Conservation (phyloP, 805 yeast genomes). For the Pichia eremophila region DNA sequence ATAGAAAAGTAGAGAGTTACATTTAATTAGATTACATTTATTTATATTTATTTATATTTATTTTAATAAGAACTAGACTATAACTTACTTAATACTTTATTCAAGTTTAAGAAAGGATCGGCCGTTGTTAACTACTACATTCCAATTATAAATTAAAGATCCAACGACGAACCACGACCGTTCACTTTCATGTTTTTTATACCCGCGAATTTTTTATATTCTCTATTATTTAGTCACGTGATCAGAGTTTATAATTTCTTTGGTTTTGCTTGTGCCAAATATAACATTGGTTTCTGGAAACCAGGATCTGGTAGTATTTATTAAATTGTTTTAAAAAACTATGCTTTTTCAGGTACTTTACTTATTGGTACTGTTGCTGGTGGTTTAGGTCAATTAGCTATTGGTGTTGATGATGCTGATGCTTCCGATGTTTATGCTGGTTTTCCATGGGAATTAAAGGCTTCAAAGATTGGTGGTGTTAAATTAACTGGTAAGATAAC, state of each 20-base stretch:
- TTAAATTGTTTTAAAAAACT: constrained; percentile 94
- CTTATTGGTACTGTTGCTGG: constrained; percentile 99
- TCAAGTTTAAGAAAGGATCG: too few species aligned
- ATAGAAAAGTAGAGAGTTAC: too few species aligned
- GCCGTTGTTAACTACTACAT: too few species aligned
- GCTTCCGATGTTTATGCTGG: constrained; percentile 97
- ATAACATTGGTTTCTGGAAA: constrained; percentile 97
- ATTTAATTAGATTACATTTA: too few species aligned
- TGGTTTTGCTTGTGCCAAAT: constrained; percentile 85
- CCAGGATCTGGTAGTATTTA: constrained; percentile 99
- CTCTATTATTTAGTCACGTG: too few species aligned
- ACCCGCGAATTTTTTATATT: too few species aligned
- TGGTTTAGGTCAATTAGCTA: constrained; percentile 96
- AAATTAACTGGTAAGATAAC: constrained; percentile 79
- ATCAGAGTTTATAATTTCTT: constrained; percentile 93
- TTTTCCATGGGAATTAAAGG: constrained; percentile 97
- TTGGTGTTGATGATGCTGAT: constrained; percentile 99
- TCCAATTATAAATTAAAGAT: too few species aligned
- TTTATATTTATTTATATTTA: too few species aligned
- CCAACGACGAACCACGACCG: too few species aligned
- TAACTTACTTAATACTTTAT: too few species aligned
- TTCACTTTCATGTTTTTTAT: too few species aligned
- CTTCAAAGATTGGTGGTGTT: constrained; percentile 92
- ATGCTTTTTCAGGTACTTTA: constrained; percentile 93
- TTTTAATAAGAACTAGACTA: too few species aligned